These are phyloP conservation scores for Phytophthora sp. DNA, from an alignment of 352 stramenopile genomes.

Conservation along the genomic window DNA sequence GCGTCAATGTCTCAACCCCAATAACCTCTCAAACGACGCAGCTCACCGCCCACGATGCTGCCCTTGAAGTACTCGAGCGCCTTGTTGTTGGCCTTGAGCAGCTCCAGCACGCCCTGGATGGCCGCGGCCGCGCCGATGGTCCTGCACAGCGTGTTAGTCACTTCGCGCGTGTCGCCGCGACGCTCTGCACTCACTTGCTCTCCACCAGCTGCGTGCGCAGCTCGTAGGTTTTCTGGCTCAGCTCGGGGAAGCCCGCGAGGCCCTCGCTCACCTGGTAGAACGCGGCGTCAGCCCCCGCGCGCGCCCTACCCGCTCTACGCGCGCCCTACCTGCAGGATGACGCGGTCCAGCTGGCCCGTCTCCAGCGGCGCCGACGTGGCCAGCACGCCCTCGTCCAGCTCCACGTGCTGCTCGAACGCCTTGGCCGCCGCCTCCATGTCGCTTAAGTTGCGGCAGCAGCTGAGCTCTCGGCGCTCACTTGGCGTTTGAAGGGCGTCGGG, in stretches of 20 bases:
- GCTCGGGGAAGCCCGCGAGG: slow-evolving; percentile 36
- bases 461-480: slow-evolving; percentile 11
- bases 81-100: slow-evolving; percentile 49
- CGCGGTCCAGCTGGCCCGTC: slow-evolving; percentile 43
- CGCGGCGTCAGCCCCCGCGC: background rate
- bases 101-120: slow-evolving; percentile 48
- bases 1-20: no score
- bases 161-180: slow-evolving; percentile 18
- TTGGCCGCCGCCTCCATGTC: slow-evolving; percentile 39
- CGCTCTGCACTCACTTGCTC: slow-evolving; percentile 46
- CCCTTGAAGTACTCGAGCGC: slow-evolving; percentile 70
- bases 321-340: slow-evolving; percentile 65
- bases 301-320: background rate
- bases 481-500: background rate
- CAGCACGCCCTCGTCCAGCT: slow-evolving; percentile 68
- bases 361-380: slow-evolving; percentile 67
- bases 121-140: slow-evolving; percentile 50
- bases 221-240: slow-evolving; percentile 50
- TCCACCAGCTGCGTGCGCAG: slow-evolving; percentile 57
- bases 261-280: slow-evolving; percentile 56
- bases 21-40: no score
- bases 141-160: slow-evolving; percentile 36
- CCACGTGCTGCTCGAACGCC: slow-evolving; percentile 67
- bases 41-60: slow-evolving; percentile 61
- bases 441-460: background rate